Base-by-base conservation (phyloP, 2,329 filamentous ascomycete species). In the Phaeophleospora eucalypticola region DNA sequence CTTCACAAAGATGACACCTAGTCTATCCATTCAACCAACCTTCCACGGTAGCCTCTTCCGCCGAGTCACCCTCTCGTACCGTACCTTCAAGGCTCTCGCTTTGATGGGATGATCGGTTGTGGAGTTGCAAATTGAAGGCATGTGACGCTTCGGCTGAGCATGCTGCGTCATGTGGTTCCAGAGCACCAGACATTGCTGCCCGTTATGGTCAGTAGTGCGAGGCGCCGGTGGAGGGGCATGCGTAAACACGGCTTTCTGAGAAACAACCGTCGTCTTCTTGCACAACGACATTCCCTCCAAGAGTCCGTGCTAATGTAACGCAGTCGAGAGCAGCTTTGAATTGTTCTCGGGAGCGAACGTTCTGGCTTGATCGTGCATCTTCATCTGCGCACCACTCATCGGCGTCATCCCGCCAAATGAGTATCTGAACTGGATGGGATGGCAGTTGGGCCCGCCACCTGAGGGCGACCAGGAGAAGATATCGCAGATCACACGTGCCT, bases 11-110 rank as follows among this genome's bases (percentile, higher is more conserved):
- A 68, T 66, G 65, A 65, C 60, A 63, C 49, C 60, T 41, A 67
- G 65, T 67, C 62, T 60, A 68, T 68, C 65, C 65, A 68, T 68
- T 68, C 65, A 59, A 67, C 60, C 62, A 68, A 60, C 58, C 56
- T 49, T 49, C 37, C 7, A 29, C 41, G 59, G 60, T 61, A 58
- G 65, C 63, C 63, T 60, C 46, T 50, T 57, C 58, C 53, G 52
- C 61, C 65, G 61, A 67, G 64, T 54, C 58, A 58, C 58, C 58
- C 65, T 67, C 53, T 60, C 64, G 60, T 66, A 68, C 62, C 59
- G 60, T 64, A 68, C 64, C 60, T 41, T 50, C 18, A 24, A 42
- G 34, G 55, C 51, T 56, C 50, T 48, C 50, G 50, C 53, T 49
- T 32, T 42, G 21, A 45, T 51, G 65, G 64, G 49, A 68, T 53